phyloP scores from a whole-genome alignment of 2,329 filamentous ascomycete genomes.

The Trichoderma aggressivum region DNA sequence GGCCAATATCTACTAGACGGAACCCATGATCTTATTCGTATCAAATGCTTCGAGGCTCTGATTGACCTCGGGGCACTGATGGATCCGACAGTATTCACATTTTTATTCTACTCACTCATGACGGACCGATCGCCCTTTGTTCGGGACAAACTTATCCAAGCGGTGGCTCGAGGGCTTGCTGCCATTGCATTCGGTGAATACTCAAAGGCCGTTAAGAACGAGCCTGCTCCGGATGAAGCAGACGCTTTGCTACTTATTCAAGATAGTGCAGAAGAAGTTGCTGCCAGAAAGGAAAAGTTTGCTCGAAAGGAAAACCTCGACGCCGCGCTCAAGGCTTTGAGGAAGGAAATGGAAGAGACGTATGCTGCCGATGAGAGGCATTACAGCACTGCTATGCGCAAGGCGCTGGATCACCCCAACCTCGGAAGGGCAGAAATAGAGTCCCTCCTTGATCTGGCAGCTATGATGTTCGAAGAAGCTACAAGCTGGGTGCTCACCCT shows the following conservation, averaged over 20 bases:
- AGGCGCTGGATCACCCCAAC: slow-evolving; percentile 39
- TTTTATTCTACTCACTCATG: slow-evolving; percentile 56
- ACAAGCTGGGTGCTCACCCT: slow-evolving; percentile 41
- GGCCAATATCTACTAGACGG: slow-evolving; percentile 63
- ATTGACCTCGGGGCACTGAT: slow-evolving; percentile 61
- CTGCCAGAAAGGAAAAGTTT: slow-evolving; percentile 60
- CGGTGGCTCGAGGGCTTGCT: slow-evolving; percentile 58
- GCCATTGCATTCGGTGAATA: slow-evolving; percentile 62
- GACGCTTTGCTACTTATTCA: slow-evolving; percentile 42
- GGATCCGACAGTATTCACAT: slow-evolving; percentile 52
- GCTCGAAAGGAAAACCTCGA: slow-evolving; percentile 62
- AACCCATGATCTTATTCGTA: slow-evolving; percentile 59
- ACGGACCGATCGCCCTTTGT: slow-evolving; percentile 63
- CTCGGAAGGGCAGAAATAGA: slow-evolving; percentile 42
- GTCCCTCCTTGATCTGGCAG: slow-evolving; percentile 42
- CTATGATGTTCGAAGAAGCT: slow-evolving; percentile 47
- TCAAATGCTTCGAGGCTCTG: slow-evolving; percentile 63
- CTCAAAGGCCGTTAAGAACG: slow-evolving; percentile 42
- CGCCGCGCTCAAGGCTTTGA: slow-evolving; percentile 47
- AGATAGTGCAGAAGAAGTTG: slow-evolving; percentile 48
- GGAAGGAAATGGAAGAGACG: slow-evolving; percentile 43
- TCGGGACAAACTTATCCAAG: slow-evolving; percentile 57
- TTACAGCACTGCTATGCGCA: slow-evolving; percentile 42
- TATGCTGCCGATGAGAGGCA: slow-evolving; percentile 38
- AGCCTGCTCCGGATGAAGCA: slow-evolving; percentile 36